Base-by-base conservation (phyloP, 495 filamentous ascomycete species). In the Aeminium ludgeri region DNA sequence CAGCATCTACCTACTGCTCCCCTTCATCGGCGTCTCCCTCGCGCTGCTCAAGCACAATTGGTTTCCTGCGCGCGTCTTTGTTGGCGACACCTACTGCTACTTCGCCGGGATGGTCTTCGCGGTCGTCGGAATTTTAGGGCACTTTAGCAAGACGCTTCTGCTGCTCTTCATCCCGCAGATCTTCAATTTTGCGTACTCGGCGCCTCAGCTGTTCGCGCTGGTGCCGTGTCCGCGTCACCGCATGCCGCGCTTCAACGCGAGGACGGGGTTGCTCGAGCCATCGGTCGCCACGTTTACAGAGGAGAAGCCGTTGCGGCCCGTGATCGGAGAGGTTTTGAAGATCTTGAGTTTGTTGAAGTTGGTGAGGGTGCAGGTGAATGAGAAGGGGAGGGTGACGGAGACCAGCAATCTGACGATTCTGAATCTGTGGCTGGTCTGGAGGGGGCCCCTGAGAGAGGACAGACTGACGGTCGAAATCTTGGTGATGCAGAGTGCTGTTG, bases 21-120 rank as follows among this genome's bases (percentile, higher is more conserved):
- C 89, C 15, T 96, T 96, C 59, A 66, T 95, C 25, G 89, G 86
- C 23, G 89, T 95, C 29, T 93, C 85, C 12, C 55, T 80, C 17
- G 91, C 89, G 1, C 71, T 99, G 18, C 69, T 85, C 49, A 73
- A 58, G 57, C 86, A 99, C 62, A 99, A 99, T 54, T 92, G 86
- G 83, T 99, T 87, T 56, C 89, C 89, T 1, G 82, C 87, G 11
- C 76, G 74, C 40, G 91, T 94, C 1, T 99, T 99, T 53, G 87
- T 94, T 0, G 89, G 89, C 18, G 89, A 99, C 55, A 99, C 89
- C 13, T 99, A 96, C 65, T 99, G 89, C 67, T 99, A 99, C 59
- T 92, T 99, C 52, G 87, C 89, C 0, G 89, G 89, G 43, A 99
- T 96, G 86, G 83, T 94, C 10, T 96, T 99, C 53, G 91, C 86